A percentile compares a stretch with the other conserved stretches of the same genome.
Conservation (phyloP, 78 protist genomes). For the Guillardia theta region DNA sequence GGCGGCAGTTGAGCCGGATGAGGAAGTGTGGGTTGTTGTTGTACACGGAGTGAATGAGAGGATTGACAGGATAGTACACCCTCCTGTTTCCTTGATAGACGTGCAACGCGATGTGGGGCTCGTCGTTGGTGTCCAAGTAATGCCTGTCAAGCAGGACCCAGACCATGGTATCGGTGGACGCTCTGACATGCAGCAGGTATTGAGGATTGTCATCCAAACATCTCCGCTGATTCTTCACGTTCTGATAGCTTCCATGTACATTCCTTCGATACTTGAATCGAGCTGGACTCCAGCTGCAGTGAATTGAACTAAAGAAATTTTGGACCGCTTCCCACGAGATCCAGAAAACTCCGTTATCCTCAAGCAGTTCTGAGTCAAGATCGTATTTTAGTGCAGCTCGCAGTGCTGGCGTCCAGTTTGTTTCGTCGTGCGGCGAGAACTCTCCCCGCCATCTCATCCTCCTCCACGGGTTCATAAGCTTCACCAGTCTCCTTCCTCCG, state of each 20-base stretch:
- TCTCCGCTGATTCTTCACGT: not conserved
- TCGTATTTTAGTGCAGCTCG: not conserved
- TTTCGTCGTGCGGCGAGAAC: slow-evolving; percentile 28
- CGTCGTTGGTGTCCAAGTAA: not conserved
- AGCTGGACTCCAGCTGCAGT: slow-evolving; percentile 44
- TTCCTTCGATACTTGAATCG: not conserved
- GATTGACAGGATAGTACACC: no score
- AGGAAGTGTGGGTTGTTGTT: no score
- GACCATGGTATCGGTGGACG: not conserved
- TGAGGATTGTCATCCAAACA: not conserved
- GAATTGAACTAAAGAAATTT: not conserved
- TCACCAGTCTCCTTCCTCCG: slow-evolving; percentile 3
- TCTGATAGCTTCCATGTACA: not conserved
- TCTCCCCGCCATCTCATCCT: slow-evolving; percentile 42
- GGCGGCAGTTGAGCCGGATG: not conserved
- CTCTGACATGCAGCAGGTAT: not conserved
- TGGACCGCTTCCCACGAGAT: slow-evolving; percentile 31
- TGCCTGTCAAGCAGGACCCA: not conserved
- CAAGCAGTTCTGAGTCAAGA: not conserved
- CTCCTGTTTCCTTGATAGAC: not conserved
- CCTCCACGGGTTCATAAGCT: slow-evolving; percentile 62
- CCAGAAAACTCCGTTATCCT: slow-evolving; percentile 62
- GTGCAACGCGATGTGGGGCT: not conserved
- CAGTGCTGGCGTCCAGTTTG: slow-evolving; percentile 50
- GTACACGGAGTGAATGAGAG: no score